Evolutionary conservation across 148 eudicot genomes (phyloP).

Genomic region (Euryodendron excelsum): DNA sequence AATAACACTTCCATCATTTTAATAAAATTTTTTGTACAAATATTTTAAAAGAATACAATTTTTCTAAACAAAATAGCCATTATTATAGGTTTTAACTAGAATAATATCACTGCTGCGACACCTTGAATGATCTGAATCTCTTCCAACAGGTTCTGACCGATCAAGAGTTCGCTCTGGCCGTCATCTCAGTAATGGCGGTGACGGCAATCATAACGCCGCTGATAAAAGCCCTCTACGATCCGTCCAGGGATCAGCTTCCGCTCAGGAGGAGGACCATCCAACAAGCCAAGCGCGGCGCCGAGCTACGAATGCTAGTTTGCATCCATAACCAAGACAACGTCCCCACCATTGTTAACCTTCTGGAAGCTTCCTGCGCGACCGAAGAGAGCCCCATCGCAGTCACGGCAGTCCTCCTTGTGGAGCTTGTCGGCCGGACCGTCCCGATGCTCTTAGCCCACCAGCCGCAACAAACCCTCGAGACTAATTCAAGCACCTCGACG

Average conservation of each 20-base stretch:
- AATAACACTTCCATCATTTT: no score
- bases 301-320: slow-evolving; percentile 56
- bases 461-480: slow-evolving; percentile 22
- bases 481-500: slow-evolving; percentile 20
- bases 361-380: slow-evolving; percentile 58
- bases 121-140: not conserved
- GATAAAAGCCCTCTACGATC: slow-evolving; percentile 42
- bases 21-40: no score
- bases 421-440: slow-evolving; percentile 50
- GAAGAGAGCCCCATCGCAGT: slow-evolving; percentile 40
- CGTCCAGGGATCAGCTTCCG: slow-evolving; percentile 29
- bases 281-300: slow-evolving; percentile 48
- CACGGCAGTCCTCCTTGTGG: slow-evolving; percentile 46
- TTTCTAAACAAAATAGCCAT: no score
- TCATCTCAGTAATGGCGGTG: slow-evolving; percentile 35
- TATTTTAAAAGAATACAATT: no score
- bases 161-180: slow-evolving; percentile 49
- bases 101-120: no score
- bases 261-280: slow-evolving; percentile 52
- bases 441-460: slow-evolving; percentile 60
- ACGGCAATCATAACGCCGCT: slow-evolving; percentile 52
- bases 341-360: slow-evolving; percentile 49
- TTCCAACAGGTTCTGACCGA: slow-evolving; percentile 37
- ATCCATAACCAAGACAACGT: slow-evolving; percentile 52
- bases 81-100: no score